Evolutionary conservation across 2,329 filamentous ascomycete genomes (phyloP).

Genomic region (Hypoxylon rubiginosum): DNA sequence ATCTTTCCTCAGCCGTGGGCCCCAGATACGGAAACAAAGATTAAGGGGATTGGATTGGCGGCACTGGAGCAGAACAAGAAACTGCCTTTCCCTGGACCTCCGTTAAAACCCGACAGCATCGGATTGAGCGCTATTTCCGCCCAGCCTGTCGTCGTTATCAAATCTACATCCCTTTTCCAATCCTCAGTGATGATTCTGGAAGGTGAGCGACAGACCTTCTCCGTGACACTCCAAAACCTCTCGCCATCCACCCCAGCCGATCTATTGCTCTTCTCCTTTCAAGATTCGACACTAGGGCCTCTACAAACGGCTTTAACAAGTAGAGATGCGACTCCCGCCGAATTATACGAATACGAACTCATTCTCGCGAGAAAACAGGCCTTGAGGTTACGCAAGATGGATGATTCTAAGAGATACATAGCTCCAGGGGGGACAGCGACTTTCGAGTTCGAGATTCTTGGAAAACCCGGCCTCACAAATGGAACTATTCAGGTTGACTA

Average conservation of each 20-base stretch:
- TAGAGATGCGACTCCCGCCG: conserved; percentile 81
- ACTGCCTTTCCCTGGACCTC: conserved; percentile 55
- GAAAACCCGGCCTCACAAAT: conserved; percentile 85
- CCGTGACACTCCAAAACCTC: conserved; percentile 83
- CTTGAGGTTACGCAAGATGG: conserved; percentile 66
- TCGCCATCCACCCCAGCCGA: conserved; percentile 80
- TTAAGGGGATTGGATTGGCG: conserved; percentile 79
- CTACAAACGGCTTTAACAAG: conserved; percentile 81
- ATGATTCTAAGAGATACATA: conserved; percentile 71
- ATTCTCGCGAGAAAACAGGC: conserved; percentile 82
- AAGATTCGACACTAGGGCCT: conserved; percentile 85
- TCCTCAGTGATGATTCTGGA: conserved; percentile 93
- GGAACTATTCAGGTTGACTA: conserved; percentile 89
- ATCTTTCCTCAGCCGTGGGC: conserved; percentile 85
- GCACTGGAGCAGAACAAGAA: conserved; percentile 65
- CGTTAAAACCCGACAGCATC: conserved; percentile 65
- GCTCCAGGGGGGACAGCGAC: conserved; percentile 74
- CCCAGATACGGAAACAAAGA: conserved; percentile 75
- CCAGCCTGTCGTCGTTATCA: conserved; percentile 82
- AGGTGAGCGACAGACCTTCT: conserved; percentile 84
- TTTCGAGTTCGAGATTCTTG: conserved; percentile 87
- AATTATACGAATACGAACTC: conserved; percentile 88
- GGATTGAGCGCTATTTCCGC: conserved; percentile 81
- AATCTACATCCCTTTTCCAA: conserved; percentile 83
- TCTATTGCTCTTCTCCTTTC: conserved; percentile 88